Percentiles rank a stretch among this genome's conserved stretches.
Conservation (phyloP, 2,329 filamentous ascomycete species). For the Aaosphaeria pasadenensis region DNA sequence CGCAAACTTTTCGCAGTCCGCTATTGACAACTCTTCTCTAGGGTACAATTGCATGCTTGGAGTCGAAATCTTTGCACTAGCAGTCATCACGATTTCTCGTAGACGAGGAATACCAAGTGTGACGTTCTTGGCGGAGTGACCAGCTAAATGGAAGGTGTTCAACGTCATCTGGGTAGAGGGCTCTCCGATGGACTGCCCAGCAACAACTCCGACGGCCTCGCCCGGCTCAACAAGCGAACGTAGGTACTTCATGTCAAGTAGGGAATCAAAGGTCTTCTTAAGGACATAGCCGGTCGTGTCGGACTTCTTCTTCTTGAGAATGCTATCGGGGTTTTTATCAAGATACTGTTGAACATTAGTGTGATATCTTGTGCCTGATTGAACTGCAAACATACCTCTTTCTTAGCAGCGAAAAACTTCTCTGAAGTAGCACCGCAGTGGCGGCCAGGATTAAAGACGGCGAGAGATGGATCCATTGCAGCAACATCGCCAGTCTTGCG, state of each 20-base stretch:
- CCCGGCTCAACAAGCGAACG: constrained; percentile 90
- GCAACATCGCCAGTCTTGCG: constrained; percentile 68
- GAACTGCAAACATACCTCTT: constrained; percentile 43
- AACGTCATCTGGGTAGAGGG: constrained; percentile 99
- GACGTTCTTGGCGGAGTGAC: constrained; percentile 97
- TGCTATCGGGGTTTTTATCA: constrained; percentile 66
- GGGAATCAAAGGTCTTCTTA: constrained; percentile 70
- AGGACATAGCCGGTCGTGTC: constrained; percentile 46
- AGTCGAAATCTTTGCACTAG: constrained; percentile 82
- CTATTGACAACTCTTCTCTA: constrained; percentile 65
- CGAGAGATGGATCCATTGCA: constrained; percentile 71
- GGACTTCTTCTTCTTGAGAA: constrained; percentile 60
- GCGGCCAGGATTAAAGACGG: constrained; percentile 71
- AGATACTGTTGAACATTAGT: constrained; percentile 57
- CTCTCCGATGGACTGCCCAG: constrained; percentile 93
- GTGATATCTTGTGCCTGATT: neutral
- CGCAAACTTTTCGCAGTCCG: constrained; percentile 74
- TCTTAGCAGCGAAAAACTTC: constrained; percentile 70
- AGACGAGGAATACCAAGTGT: constrained; percentile 96
- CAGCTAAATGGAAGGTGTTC: constrained; percentile 99
- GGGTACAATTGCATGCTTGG: constrained; percentile 84
- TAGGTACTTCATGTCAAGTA: constrained; percentile 90
- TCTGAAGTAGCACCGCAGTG: constrained; percentile 87
- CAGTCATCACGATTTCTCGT: constrained; percentile 97
- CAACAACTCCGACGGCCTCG: constrained; percentile 94